These are phyloP conservation scores for Mesotaenium endlicherianum DNA, from an alignment of 139 green algal species.

Conservation along the genomic window DNA sequence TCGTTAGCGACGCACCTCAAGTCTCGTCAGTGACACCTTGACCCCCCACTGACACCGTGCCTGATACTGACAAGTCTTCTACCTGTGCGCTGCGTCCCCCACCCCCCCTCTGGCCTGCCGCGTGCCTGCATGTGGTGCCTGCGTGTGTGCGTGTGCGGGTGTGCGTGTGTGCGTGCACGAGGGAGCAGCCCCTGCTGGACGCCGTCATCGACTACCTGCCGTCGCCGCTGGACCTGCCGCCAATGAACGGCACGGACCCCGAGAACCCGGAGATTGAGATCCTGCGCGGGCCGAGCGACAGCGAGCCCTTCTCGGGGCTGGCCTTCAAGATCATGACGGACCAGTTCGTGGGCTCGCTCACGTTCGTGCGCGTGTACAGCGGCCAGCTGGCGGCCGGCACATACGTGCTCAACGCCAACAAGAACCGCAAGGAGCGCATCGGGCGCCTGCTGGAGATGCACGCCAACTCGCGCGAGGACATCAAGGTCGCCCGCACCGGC, in stretches of 20 bases:
- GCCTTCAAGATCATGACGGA: slow-evolving; percentile 99
- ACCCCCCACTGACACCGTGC: no score
- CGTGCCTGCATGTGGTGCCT: no score
- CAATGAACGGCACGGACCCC: slow-evolving; percentile 60
- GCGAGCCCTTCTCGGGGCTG: slow-evolving; percentile 87
- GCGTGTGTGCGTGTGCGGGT: no score
- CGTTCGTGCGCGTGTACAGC: slow-evolving; percentile 94
- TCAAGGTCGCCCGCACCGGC: slow-evolving; percentile 83
- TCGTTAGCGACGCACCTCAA: no score
- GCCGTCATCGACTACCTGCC: slow-evolving; percentile 91
- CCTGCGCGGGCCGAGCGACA: slow-evolving; percentile 71
- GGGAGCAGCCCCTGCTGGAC: slow-evolving; percentile 89
- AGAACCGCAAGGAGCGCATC: slow-evolving; percentile 97
- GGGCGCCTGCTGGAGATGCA: slow-evolving; percentile 98
- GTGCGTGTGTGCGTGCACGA: no score
- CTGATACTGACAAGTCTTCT: no score
- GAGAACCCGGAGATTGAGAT: slow-evolving; percentile 72
- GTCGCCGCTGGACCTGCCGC: slow-evolving; percentile 76
- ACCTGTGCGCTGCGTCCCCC: no score
- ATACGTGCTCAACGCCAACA: slow-evolving; percentile 87
- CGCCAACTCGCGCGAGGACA: slow-evolving; percentile 93
- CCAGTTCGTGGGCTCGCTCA: slow-evolving; percentile 87
- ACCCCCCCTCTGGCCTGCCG: no score
- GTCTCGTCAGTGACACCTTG: no score
- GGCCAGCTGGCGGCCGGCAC: slow-evolving; percentile 72